Evolutionary conservation across 1,284 basidiomycete species (phyloP).

Genomic region (Schizopora paradoxa): DNA sequence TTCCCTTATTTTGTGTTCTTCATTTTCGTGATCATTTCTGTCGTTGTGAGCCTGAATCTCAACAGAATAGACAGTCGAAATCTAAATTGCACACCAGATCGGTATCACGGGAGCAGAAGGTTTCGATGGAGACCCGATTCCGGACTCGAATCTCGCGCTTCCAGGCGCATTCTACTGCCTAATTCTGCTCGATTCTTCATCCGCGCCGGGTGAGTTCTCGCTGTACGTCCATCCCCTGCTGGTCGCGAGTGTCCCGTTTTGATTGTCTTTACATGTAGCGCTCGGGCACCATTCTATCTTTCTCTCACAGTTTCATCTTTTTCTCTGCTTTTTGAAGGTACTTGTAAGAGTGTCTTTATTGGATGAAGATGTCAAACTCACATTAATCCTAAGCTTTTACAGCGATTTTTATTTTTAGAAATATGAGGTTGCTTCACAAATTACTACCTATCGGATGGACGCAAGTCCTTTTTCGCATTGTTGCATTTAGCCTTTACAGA

Average conservation of each 20-base stretch:
- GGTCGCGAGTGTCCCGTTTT: constrained; percentile 5
- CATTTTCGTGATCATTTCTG: neutral
- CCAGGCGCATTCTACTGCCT: constrained; percentile 17
- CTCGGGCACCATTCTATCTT: no score
- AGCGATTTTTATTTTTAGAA: no score
- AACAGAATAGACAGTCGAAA: no score
- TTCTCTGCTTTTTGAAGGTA: no score
- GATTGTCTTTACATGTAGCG: neutral
- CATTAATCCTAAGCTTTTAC: no score
- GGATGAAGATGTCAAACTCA: no score
- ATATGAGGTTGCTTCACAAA: no score
- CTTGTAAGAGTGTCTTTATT: no score
- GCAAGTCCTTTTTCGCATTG: constrained; percentile 12
- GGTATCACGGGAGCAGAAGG: neutral
- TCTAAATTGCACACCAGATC: no score
- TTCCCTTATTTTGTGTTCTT: neutral
- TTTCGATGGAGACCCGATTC: neutral
- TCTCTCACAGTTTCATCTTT: no score
- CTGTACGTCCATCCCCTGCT: constrained; percentile 5
- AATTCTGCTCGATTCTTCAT: constrained; percentile 13
- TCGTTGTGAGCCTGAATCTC: neutral
- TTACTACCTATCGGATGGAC: neutral
- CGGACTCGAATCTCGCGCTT: constrained; percentile 14
- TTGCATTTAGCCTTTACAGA: constrained; percentile 15
- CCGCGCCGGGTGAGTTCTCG: no score